Base-by-base conservation (phyloP, 2,329 filamentous ascomycete species). In the Septoria petroselini region DNA sequence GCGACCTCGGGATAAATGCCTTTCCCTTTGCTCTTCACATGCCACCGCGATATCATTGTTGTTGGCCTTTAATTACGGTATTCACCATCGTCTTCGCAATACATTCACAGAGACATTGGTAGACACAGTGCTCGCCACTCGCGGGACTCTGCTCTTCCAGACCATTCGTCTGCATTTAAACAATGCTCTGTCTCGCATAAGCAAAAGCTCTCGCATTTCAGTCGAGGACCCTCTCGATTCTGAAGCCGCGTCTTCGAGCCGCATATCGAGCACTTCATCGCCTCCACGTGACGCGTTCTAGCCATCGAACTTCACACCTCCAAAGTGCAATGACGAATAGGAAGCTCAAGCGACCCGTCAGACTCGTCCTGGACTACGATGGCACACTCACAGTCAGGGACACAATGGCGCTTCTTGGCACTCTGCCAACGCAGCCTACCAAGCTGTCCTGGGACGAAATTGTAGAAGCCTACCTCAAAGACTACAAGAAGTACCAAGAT, bases 351-450 rank as follows among this genome's bases (percentile, higher is more conserved):
- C 39, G 45, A 7, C 54, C 58, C 9, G 53, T 55, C n/a, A 54
- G 59, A 31, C 47, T 64, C 35, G 31, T 76, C 6, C 60, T 76
- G 11, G 74, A 77, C 60, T 76, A 70, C 66, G 74, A 77, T 55
- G 72, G 73, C 47, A 76, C 74, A 0, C 58, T 76, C 21, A 76
- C 73, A 9, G 57, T 60, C 33, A 65, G 65, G 17, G 74, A 77
- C 55, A 75, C 74, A 0, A 67, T 76, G 41, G 58, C 68, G n/a
- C 48, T 70, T 11, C 65, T 76, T 7, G 71, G 68, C 33, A 59
- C 62, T 25, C 68, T 76, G 11, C 65, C 69, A 1, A 54, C 52
- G 15, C 46, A 63, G 17, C 59, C 62, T 11, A 31, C 43, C 15
- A 49, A 49, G 8, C 53, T 57, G 21, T 55, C 58, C 14, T 65